Base-by-base conservation (phyloP, 2,329 filamentous ascomycete genomes). In the Penicillium sumatraense region DNA sequence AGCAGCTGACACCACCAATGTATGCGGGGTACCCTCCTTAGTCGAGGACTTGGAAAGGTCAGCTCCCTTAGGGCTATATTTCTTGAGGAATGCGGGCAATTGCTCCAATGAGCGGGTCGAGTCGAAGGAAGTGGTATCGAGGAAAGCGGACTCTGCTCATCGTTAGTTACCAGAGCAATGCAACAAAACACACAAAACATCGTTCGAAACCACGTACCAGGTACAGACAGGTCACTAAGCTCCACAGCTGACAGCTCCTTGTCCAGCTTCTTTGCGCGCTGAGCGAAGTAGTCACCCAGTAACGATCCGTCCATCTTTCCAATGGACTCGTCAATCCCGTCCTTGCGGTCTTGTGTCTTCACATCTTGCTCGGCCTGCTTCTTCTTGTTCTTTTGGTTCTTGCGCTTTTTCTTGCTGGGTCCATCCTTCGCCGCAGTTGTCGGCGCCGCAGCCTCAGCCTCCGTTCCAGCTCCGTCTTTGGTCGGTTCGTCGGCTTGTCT, bases 1-100 rank as follows among this genome's bases (percentile, higher is more conserved):
- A 5, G 93, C 91, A 8, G 86, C 86, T 11, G 93, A 86, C n/a
- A 99, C 84, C 31, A 99, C 86, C 51, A 99, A 81, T 1, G 93
- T 98, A 73, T 98, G 95, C 27, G 90, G 90, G 1, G 86, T 80
- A 5, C 89, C 89, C 36, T 87, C 87, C 65, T 86, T 80, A 75
- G 88, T 84, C 0, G 89, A 83, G 0, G 89, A 83, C 51, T 84
- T 81, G 1, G 81, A 82, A 18, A 96, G 79, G 52, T 79, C 82
- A 52, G 81, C 79, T 0, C 83, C 80, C 47, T 86, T 82, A 1
- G 83, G 76, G 58, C 68, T 74, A 65, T 75, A 78, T 11, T 80
- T 76, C 70, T 93, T 91, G 45, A 99, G 74, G 65, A 96, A 99
- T 0, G 81, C 81, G 0, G 93, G 86, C 14, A 98, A 80, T 58